A percentile compares a stretch with the other conserved stretches of the same genome.
Evolutionary conservation across 2,329 filamentous ascomycete genomes (phyloP).

Genomic region (Sporothrix humicola): DNA sequence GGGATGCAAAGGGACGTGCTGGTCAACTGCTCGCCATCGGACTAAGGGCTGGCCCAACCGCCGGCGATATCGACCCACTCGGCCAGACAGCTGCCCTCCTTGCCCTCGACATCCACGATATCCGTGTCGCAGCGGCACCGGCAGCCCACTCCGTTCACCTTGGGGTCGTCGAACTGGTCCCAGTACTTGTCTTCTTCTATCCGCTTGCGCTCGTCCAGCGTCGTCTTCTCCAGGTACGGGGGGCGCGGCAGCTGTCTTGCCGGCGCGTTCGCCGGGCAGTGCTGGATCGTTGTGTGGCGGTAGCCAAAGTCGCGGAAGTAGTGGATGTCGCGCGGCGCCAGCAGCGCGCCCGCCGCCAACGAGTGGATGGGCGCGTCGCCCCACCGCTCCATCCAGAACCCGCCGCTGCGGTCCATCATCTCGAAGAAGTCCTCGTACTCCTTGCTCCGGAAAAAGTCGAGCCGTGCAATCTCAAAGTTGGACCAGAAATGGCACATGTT

Average conservation of each 20-base stretch:
- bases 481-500: slow-evolving; percentile 99
- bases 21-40: neutral
- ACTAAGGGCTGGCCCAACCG: slow-evolving; percentile 71
- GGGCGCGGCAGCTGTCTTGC: slow-evolving; percentile 80
- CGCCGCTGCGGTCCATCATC: slow-evolving; percentile 97
- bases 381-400: slow-evolving; percentile 99
- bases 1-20: neutral
- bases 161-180: slow-evolving; percentile 82
- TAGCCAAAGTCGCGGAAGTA: slow-evolving; percentile 99
- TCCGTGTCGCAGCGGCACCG: slow-evolving; percentile 96
- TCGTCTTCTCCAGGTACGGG: slow-evolving; percentile 83
- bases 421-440: slow-evolving; percentile 98
- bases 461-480: slow-evolving; percentile 95
- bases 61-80: slow-evolving; percentile 98
- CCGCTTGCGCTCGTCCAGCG: slow-evolving; percentile 78
- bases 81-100: slow-evolving; percentile 90
- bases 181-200: slow-evolving; percentile 96
- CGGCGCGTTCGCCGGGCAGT: slow-evolving; percentile 95
- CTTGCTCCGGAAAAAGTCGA: slow-evolving; percentile 96
- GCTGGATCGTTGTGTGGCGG: slow-evolving; percentile 97
- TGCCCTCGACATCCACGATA: slow-evolving; percentile 96
- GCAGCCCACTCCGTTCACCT: slow-evolving; percentile 96
- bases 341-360: slow-evolving; percentile 86
- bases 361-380: slow-evolving; percentile 98
- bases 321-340: slow-evolving; percentile 83